A percentile compares a stretch with the other conserved stretches of the same genome.
These are phyloP conservation scores for Protostelium mycophagum DNA, from an alignment of 78 protist genomes.

Conservation along the genomic window DNA sequence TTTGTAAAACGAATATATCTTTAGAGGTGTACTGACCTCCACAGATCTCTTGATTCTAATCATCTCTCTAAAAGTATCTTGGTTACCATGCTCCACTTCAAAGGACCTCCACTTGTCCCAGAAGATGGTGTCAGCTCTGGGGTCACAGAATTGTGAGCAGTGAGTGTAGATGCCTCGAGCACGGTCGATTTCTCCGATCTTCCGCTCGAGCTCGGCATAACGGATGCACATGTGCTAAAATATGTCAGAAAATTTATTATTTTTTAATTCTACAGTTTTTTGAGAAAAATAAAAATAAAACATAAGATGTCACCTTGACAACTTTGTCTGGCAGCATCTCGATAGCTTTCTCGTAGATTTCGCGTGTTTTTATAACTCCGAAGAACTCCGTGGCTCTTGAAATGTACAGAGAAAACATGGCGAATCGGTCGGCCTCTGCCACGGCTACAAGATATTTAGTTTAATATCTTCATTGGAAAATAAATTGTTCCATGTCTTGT, in stretches of 20 bases:
- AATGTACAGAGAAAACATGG: conserved; percentile 81
- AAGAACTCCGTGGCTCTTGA: conserved; percentile 74
- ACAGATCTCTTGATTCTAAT: conserved; percentile 86
- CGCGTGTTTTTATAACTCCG: conserved; percentile 89
- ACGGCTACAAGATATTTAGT: conserved; percentile 13
- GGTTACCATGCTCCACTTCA: conserved; percentile 94
- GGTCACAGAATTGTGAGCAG: conserved; percentile 84
- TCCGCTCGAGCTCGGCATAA: conserved; percentile 87
- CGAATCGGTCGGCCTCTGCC: conserved; percentile 25
- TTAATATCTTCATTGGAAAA: not conserved
- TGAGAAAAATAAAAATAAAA: too few species aligned
- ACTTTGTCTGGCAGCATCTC: conserved; percentile 65
- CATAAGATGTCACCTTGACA: conserved; percentile 15
- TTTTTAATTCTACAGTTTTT: not conserved
- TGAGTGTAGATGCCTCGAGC: conserved; percentile 91
- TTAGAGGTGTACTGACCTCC: not conserved
- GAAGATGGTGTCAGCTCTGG: conserved; percentile 33
- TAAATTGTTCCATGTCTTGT: not conserved
- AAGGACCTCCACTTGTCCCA: conserved; percentile 94
- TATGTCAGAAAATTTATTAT: too few species aligned
- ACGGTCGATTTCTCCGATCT: conserved; percentile 96
- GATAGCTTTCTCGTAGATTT: conserved; percentile 88
- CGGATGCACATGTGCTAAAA: conserved; percentile 62
- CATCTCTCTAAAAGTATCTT: conserved; percentile 94
- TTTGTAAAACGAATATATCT: not conserved